phyloP scores from a whole-genome alignment of 2,329 filamentous ascomycete species.

The Penicillium expansum region DNA sequence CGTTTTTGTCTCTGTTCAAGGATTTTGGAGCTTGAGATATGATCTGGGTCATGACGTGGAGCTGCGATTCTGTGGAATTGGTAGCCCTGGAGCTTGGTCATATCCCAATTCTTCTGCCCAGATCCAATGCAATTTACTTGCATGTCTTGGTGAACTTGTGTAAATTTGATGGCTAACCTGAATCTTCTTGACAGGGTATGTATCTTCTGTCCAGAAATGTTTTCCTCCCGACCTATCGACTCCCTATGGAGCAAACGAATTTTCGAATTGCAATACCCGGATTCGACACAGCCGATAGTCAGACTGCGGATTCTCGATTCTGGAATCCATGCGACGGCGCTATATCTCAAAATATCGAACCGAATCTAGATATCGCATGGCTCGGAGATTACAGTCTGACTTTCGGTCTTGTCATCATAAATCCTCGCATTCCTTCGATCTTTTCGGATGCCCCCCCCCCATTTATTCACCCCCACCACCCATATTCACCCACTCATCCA shows the following conservation, averaged over 20 bases:
- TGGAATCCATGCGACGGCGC: background rate
- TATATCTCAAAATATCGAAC: background rate
- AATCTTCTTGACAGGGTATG: conserved; percentile 26
- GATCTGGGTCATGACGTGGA: conserved; percentile 3
- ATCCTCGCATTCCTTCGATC: conserved; percentile 4
- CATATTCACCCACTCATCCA: background rate
- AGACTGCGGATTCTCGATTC: background rate
- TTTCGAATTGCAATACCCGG: conserved; percentile 1
- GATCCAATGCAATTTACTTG: background rate
- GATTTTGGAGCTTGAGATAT: background rate
- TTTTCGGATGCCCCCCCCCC: background rate
- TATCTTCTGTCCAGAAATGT: conserved; percentile 8
- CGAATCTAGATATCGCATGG: background rate
- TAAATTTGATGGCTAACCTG: conserved; percentile 16
- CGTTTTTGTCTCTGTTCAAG: conserved; percentile 38
- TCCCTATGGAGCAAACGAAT: background rate
- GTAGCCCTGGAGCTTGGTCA: conserved; percentile 5
- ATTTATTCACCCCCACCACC: background rate
- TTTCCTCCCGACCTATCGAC: background rate
- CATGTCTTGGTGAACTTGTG: background rate
- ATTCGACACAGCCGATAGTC: conserved; percentile 1
- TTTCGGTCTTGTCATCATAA: conserved; percentile 1
- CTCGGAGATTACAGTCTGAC: background rate
- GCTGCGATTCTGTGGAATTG: conserved; percentile 11
- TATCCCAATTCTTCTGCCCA: background rate